Conservation (phyloP, 2,329 filamentous ascomycete genomes). For the Ophiostoma quercus region DNA sequence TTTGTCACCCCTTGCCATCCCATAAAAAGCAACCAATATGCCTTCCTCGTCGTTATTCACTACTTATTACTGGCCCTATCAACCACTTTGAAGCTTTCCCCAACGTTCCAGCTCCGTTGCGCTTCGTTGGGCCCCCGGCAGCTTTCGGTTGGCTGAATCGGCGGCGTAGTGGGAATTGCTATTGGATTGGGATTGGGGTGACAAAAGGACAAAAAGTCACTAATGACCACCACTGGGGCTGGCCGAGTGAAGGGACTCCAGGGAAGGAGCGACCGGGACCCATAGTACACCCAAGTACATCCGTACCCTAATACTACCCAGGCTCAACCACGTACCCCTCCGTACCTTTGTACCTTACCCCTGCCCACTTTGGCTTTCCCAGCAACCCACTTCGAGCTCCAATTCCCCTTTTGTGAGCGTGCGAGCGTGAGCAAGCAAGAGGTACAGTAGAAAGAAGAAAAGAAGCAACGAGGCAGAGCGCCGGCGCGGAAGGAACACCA, state of each 20-base stretch:
- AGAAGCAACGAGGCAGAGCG: not conserved
- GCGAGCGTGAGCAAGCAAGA: not conserved
- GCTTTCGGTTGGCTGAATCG: conserved; percentile 25
- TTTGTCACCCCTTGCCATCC: not conserved
- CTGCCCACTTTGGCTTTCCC: conserved; percentile 16
- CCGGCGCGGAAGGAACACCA: not conserved
- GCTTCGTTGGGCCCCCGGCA: conserved; percentile 23
- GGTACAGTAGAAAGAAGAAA: not conserved
- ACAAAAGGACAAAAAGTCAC: conserved; percentile 12
- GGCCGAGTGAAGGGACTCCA: conserved; percentile 16
- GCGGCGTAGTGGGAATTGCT: conserved; percentile 18
- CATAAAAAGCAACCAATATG: not conserved
- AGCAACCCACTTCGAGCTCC: conserved; percentile 20
- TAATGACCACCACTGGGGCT: conserved; percentile 20
- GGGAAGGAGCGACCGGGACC: conserved; percentile 8
- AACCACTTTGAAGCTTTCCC: conserved; percentile 23
- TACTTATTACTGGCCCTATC: not conserved
- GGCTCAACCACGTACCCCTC: conserved; percentile 2
- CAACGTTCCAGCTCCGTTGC: conserved; percentile 26
- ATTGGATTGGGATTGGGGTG: conserved; percentile 14
- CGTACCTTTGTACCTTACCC: conserved; percentile 15
- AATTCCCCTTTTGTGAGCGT: conserved; percentile 12
- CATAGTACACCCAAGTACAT: conserved; percentile 12
- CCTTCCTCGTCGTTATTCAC: not conserved
- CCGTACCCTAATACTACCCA: not conserved